phyloP scores from a whole-genome alignment of 495 filamentous ascomycete genomes.

The Penicillium cataractarum region DNA sequence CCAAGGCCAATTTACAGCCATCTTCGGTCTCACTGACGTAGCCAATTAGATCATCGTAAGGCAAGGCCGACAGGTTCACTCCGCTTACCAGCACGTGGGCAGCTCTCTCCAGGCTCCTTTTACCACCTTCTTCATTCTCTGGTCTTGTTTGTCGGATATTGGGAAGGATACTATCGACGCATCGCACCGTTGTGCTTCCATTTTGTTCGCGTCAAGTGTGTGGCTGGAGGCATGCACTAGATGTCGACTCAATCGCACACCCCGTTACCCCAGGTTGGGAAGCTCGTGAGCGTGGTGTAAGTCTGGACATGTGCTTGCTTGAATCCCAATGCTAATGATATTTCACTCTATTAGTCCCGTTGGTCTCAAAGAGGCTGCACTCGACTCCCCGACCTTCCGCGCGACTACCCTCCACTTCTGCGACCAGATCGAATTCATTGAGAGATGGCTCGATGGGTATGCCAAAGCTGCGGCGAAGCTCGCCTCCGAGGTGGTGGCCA shows the following conservation, averaged over 20 bases:
- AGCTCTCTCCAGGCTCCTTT: constrained; percentile 24
- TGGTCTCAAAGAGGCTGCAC: constrained; percentile 86
- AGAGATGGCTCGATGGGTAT: constrained; percentile 92
- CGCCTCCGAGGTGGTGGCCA: constrained; percentile 66
- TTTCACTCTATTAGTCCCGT: constrained; percentile 64
- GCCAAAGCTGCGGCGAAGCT: constrained; percentile 78
- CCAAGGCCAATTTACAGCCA: constrained; percentile 12
- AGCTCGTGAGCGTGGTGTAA: constrained; percentile 61
- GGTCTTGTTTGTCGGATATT: neutral
- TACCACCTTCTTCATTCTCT: constrained; percentile 13
- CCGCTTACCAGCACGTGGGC: constrained; percentile 22
- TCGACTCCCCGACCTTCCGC: constrained; percentile 95
- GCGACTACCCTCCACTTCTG: constrained; percentile 85
- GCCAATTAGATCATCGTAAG: constrained; percentile 43
- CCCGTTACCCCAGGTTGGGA: constrained; percentile 53
- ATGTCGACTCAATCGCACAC: constrained; percentile 52
- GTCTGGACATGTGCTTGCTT: constrained; percentile 14
- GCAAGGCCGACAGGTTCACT: constrained; percentile 8
- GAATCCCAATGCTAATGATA: constrained; percentile 20
- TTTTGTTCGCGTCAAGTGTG: constrained; percentile 37
- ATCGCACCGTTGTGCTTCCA: constrained; percentile 12
- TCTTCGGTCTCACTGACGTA: constrained; percentile 39
- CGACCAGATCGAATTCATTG: constrained; percentile 89
- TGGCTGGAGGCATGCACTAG: constrained; percentile 48
- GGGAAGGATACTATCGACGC: constrained; percentile 7